Base-by-base conservation (phyloP, 179 eudicot species). In the Amaranthus tricolor region DNA sequence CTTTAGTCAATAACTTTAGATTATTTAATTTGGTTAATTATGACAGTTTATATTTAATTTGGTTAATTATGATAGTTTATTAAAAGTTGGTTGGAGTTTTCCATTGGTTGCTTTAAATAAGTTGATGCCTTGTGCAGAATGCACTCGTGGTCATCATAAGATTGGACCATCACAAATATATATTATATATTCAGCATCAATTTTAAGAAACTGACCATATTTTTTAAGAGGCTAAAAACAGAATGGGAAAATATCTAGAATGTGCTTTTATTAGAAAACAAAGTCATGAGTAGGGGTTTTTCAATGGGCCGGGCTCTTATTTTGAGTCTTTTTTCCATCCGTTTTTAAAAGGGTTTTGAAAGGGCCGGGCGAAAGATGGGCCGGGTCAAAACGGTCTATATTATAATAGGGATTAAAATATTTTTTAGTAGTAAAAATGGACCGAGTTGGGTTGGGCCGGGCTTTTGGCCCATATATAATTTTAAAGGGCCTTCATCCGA, bases 111-210 rank as follows among this genome's bases (percentile, higher is more conserved):
- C 77, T 76, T 80, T 76, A 9, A 15, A 76, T 70, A 66, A 72
- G 77, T 76, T 76, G 80, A 67, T 66, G 77, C 74, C 59, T 62
- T 76, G 60, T 72, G 77, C 15, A 68, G 54, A 76, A 76, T 76
- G 80, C 77, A 80, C 80, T 66, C 69, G 20, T 76, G 74, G 60
- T 71, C 45, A 66, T 76, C 57, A 70, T 76, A 80, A 68, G 5
- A 51, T 20, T 68, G 71, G 83, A 72, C 83, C 83, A 76, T 74
- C 77, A 76, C 20, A 51, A 67, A 50, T 16, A 21, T 68, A 15
- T 43, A 61, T 15, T 15, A 70, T 31, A 31, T 31, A 31, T 31
- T 31, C 3, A 2, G 40, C 40, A 20, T 52, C 11, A 67, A 63
- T 47, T 76, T 19, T 9, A 50, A 17, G 72, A 78, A 72, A 72